Evolutionary conservation across 257 asterid species (phyloP), one percentile per base, ranked within the genome.

Genomic region (Solanum arcanum): DNA sequence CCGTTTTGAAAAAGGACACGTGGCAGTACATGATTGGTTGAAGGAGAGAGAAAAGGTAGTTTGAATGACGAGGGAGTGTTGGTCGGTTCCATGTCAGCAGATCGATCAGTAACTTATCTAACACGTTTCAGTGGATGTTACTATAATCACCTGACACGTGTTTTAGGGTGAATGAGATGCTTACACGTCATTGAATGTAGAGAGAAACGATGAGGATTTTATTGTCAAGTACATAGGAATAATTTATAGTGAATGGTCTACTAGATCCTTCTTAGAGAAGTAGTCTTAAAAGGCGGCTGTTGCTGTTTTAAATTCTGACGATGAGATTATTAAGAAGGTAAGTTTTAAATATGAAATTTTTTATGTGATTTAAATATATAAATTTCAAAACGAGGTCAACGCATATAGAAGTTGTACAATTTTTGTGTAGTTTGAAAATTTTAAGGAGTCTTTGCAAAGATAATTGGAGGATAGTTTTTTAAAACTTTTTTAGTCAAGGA

Each of bases 21-120:
- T 89, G 95, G n/a, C 87, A 62, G 60, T 2, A 25, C 0, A 1
- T 0, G 75, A 90, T 84, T 12, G 95, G 93, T 31, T 3, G 77
- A 85, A 52, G 23, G 93, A 78, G 14, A 80, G 52, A 91, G 62
- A 18, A 39, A 83, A 86, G 82, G 84, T 69, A 72, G 85, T 87
- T 89, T 87, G 21, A 80, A 5, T 91, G 94, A 90, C 84, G 95
- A 87, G 94, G 93, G 74, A 27, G 81, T 23, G 47, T 29, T 91
- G 92, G 93, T 90, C 93, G 92, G 96, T 93, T 29, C 89, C 59
- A 86, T 89, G 91, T 47, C 90, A 93, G 94, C 94, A 88, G 14
- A 89, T 82, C 86, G 14, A 89, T 82, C 86, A 89, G 86, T 86
- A 81, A 70, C 87, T 84, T 64, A 84, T 46, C 83, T 89, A 47